phyloP scores from a whole-genome alignment of 2,329 filamentous ascomycete species.

The Fusarium nurragi region DNA sequence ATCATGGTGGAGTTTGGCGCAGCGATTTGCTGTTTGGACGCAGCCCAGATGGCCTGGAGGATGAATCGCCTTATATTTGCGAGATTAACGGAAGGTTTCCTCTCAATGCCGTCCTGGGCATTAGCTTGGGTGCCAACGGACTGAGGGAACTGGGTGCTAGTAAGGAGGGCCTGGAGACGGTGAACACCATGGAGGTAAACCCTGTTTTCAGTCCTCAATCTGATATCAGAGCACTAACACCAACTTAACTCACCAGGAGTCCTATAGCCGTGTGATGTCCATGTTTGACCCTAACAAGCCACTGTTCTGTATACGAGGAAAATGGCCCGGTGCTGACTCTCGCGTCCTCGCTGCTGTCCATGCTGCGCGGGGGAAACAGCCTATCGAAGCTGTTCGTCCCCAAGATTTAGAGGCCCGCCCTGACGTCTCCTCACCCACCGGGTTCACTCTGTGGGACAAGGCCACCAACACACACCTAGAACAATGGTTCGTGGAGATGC shows the following conservation, averaged over 20 bases:
- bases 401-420: slow-evolving; percentile 12
- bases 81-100: slow-evolving; percentile 28
- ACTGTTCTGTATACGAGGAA: slow-evolving; percentile 4
- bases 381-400: slow-evolving; percentile 5
- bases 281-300: slow-evolving; percentile 14
- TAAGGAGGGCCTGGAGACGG: not conserved
- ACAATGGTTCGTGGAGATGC: slow-evolving; percentile 26
- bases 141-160: slow-evolving; percentile 11
- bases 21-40: slow-evolving; percentile 23
- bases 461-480: not conserved
- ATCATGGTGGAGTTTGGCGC: slow-evolving; percentile 25
- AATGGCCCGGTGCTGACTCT: slow-evolving; percentile 24
- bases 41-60: not conserved
- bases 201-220: not conserved
- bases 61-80: slow-evolving; percentile 15
- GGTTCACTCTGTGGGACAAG: slow-evolving; percentile 7
- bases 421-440: not conserved
- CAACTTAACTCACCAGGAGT: not conserved
- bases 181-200: slow-evolving; percentile 12
- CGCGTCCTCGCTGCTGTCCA: not conserved
- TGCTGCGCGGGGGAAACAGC: not conserved
- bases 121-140: not conserved
- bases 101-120: slow-evolving; percentile 12
- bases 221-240: not conserved
- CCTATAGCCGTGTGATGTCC: slow-evolving; percentile 2